phyloP scores from a whole-genome alignment of 257 asterid genomes.

The Asclepias syriaca region DNA sequence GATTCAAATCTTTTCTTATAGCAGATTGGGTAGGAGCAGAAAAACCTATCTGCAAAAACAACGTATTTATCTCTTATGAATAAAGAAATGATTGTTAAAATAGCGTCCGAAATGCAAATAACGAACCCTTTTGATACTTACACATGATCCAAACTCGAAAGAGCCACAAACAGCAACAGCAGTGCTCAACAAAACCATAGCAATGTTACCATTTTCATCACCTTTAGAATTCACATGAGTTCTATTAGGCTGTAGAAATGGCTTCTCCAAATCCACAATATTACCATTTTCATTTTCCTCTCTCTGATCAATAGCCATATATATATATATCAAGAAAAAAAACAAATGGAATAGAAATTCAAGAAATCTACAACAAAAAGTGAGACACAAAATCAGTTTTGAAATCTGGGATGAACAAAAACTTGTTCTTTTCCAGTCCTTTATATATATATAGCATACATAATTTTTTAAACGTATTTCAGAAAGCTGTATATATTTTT shows the following conservation, averaged over 20 bases:
- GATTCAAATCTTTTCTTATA: conserved; percentile 54
- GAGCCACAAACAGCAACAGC: conserved; percentile 85
- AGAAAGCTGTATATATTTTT: no score
- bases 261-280: conserved; percentile 35
- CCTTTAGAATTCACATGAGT: conserved; percentile 25
- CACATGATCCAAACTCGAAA: conserved; percentile 85
- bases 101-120: conserved; percentile 14
- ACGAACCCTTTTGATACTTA: conserved; percentile 27
- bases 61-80: no score
- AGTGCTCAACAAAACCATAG: conserved; percentile 64
- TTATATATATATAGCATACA: conserved; percentile 14
- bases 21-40: conserved; percentile 82
- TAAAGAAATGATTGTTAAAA: no score
- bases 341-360: not conserved
- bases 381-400: not conserved
- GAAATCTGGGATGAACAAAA: not conserved
- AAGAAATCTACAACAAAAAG: not conserved
- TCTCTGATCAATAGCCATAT: conserved; percentile 36
- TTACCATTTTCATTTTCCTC: conserved; percentile 41
- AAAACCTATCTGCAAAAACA: conserved; percentile 78
- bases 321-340: not conserved
- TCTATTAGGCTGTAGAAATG: conserved; percentile 31
- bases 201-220: conserved; percentile 33
- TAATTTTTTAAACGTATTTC: no score
- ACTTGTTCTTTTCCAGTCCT: not conserved